These are phyloP conservation scores for Pseudopyricularia cyperi DNA, from an alignment of 2,329 filamentous ascomycete genomes.

Conservation along the genomic window DNA sequence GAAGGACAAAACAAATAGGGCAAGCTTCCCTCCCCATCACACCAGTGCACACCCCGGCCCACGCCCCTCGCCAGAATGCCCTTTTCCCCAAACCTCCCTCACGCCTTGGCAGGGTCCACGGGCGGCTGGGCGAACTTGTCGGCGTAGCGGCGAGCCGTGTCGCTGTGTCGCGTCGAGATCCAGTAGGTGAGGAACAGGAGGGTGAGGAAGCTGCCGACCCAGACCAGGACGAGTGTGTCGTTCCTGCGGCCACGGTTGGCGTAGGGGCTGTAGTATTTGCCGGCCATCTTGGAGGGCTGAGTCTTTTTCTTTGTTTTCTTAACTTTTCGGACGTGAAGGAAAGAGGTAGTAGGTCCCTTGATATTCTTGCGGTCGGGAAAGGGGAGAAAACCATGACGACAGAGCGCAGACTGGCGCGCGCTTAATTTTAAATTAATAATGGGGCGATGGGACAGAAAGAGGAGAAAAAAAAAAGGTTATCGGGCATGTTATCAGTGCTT, in stretches of 20 bases:
- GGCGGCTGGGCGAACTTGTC: slow-evolving; percentile 5
- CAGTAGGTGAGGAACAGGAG: slow-evolving; percentile 10
- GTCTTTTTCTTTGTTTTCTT: neutral
- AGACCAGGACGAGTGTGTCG: slow-evolving; percentile 8
- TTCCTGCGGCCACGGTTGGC: slow-evolving; percentile 5
- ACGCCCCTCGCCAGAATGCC: too few relatives aligned
- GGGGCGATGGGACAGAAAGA: slow-evolving; percentile 8
- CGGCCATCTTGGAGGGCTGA: neutral
- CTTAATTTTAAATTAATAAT: too few relatives aligned
- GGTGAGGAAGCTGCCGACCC: slow-evolving; percentile 9
- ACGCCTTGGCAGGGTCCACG: neutral
- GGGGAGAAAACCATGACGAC: neutral
- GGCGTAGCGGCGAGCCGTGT: slow-evolving; percentile 5
- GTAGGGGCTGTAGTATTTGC: slow-evolving; percentile 8
- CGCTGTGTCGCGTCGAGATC: slow-evolving; percentile 8
- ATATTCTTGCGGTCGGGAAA: slow-evolving; percentile 65
- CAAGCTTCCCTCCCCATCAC: too few relatives aligned
- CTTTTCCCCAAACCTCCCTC: too few relatives aligned
- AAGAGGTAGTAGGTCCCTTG: slow-evolving; percentile 45
- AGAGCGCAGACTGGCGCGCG: neutral
- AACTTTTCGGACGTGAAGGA: neutral
- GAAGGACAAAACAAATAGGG: too few relatives aligned
- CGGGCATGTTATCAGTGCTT: too few relatives aligned
- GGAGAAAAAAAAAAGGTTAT: neutral
- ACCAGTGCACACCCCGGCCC: too few relatives aligned